Percentiles rank a stretch among this genome's conserved stretches.
These are phyloP conservation scores for Trypanosoma congolense DNA, from an alignment of 208 protist genomes.

Conservation along the genomic window DNA sequence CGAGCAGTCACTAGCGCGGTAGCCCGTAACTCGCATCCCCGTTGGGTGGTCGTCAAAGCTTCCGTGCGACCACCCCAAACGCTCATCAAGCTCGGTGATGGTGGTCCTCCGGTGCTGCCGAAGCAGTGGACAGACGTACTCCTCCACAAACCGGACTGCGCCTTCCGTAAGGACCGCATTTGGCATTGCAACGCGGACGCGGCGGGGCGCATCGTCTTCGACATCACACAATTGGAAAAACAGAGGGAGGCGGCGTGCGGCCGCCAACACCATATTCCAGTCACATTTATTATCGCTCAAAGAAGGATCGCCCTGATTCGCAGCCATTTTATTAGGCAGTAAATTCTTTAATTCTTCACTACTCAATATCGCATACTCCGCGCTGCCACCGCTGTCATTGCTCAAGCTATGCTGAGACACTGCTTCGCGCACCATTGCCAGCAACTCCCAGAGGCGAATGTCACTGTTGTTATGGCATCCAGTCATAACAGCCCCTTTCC, in stretches of 20 bases:
- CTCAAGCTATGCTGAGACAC: background rate
- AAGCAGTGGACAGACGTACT: constrained; percentile 33
- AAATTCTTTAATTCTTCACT: too few relatives aligned
- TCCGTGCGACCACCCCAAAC: constrained; percentile 21
- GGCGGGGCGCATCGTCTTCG: background rate
- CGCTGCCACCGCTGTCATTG: background rate
- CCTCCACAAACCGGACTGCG: constrained; percentile 15
- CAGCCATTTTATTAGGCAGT: too few relatives aligned
- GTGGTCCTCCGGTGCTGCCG: constrained; percentile 7
- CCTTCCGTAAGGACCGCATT: constrained; percentile 3
- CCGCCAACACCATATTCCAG: background rate
- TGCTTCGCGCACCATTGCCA: constrained; percentile 3
- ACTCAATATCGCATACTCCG: background rate
- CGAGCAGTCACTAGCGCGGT: constrained; percentile 8
- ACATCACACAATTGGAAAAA: constrained; percentile 16
- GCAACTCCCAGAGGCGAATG: constrained; percentile 7
- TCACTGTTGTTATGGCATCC: background rate
- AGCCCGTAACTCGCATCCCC: background rate
- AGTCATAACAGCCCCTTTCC: background rate
- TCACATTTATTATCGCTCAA: too few relatives aligned
- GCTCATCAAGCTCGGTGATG: constrained; percentile 21
- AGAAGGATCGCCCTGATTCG: too few relatives aligned
- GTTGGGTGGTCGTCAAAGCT: constrained; percentile 20
- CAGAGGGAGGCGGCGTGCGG: constrained; percentile 18
- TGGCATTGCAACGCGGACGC: constrained; percentile 13